Conservation (phyloP, 2,329 filamentous ascomycete species). For the Aspergillus sojae region DNA sequence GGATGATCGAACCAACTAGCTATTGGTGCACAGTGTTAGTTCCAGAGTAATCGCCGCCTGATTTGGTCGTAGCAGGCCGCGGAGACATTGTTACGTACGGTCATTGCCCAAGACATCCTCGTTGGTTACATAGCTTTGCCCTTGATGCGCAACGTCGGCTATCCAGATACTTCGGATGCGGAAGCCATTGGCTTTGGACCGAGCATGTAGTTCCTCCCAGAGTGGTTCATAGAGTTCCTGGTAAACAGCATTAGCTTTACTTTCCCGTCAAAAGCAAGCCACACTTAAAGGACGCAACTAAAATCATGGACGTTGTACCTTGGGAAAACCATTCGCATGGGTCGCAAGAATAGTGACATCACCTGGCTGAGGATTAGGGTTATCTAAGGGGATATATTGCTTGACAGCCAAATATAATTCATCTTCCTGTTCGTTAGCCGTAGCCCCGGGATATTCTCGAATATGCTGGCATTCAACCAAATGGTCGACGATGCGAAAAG, state of each 20-base stretch:
- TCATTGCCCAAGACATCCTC: conserved; percentile 78
- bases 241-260: conserved; percentile 9
- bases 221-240: conserved; percentile 90
- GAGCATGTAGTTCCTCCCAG: conserved; percentile 76
- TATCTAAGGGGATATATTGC: conserved; percentile 80
- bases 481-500: conserved; percentile 69
- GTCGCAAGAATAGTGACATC: conserved; percentile 84
- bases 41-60: not conserved
- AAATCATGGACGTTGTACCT: conserved; percentile 55
- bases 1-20: conserved; percentile 85
- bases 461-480: conserved; percentile 74
- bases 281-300: not conserved
- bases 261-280: not conserved
- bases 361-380: conserved; percentile 67
- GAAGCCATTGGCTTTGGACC: conserved; percentile 62
- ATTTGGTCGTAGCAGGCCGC: not conserved
- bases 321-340: conserved; percentile 91
- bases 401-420: conserved; percentile 75
- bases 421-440: conserved; percentile 72
- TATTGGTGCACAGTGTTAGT: conserved; percentile 37
- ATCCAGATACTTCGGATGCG: conserved; percentile 85
- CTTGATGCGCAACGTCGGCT: conserved; percentile 84
- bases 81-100: conserved; percentile 56
- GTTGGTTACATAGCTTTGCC: conserved; percentile 76
- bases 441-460: conserved; percentile 76